Base-by-base conservation (phyloP, 2,329 filamentous ascomycete species). In the Myriosclerotinia curreyana region DNA sequence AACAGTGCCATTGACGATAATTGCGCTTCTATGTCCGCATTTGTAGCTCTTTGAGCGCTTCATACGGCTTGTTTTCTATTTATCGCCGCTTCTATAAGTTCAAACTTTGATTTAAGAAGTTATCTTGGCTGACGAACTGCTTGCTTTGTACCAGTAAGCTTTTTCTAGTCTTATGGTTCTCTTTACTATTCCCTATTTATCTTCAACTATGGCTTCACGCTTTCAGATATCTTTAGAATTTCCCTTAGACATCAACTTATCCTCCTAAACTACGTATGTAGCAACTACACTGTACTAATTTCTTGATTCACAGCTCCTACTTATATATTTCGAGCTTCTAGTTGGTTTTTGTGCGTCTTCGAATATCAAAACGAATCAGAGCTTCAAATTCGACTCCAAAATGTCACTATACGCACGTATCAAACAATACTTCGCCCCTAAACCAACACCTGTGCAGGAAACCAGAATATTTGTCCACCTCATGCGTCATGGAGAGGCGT, bases 401-500 rank as follows among this genome's bases (percentile, higher is more conserved):
- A 59, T 59, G 55, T 14, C n/a, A 38, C n/a, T 59, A 3, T 25
- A 14, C 9, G 34, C n/a, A 3, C 8, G 28, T 36, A 3, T 59
- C 5, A 59, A 36, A 17, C 28, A 25, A 3, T 38, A 25, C 31
- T 20, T 59, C 6, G 8, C 5, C 5, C 31, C n/a, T 14, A 7
- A 38, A 14, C 8, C 8, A 25, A 5, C n/a, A 36, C 12, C n/a
- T 8, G 15, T 12, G 2, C n/a, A 2, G 5, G n/a, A 59, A 48
- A 3, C 51, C 22, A 56, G 20, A 11, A 8, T 38, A 2, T 38
- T 56, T n/a, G 22, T 62, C 2, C 60, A 62, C 7, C 40, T 62
- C 7, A 46, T 62, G 17, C 60, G 60, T 14, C 60, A 62, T 46
- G 60, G 60, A 9, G 50, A 62, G 5, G 60, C 51, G 14, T 55